A percentile compares a stretch with the other conserved stretches of the same genome.
phyloP scores from a whole-genome alignment of 257 asterid genomes.

The Solanum sitiens region DNA sequence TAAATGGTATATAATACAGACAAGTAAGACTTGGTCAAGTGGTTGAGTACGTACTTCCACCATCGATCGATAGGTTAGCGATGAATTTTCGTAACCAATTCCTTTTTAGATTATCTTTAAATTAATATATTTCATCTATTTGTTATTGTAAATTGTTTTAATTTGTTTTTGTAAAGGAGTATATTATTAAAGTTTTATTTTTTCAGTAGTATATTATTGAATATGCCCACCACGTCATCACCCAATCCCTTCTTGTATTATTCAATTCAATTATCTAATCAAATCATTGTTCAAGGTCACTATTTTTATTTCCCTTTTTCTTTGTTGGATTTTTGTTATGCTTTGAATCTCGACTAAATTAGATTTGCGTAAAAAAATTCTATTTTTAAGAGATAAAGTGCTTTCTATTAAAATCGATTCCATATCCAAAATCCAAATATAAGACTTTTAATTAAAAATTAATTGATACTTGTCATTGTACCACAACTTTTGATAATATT shows the following conservation, averaged over 20 bases:
- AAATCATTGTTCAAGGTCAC: background rate
- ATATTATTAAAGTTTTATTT: background rate
- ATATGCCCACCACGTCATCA: background rate
- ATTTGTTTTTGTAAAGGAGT: background rate
- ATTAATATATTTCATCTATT: background rate
- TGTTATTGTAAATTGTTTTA: background rate
- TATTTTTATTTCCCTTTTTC: background rate
- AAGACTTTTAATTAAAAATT: background rate
- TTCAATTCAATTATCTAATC: background rate
- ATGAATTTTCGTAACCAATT: background rate
- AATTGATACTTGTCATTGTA: background rate
- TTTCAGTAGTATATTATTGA: background rate
- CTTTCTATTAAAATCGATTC: too few relatives aligned
- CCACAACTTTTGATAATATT: fast-evolving
- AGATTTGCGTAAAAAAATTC: fast-evolving
- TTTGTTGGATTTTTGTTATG: fast-evolving
- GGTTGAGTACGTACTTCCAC: too few relatives aligned
- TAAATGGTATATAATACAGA: too few relatives aligned
- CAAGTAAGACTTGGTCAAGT: too few relatives aligned
- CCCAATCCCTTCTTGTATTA: background rate
- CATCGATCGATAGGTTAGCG: background rate
- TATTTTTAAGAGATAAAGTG: too few relatives aligned
- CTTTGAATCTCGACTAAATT: fast-evolving
- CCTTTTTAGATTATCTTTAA: background rate
- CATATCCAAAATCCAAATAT: fast-evolving